These are phyloP conservation scores for Stephania cephalantha DNA, from an alignment of 164 flowering plant species.

Conservation along the genomic window DNA sequence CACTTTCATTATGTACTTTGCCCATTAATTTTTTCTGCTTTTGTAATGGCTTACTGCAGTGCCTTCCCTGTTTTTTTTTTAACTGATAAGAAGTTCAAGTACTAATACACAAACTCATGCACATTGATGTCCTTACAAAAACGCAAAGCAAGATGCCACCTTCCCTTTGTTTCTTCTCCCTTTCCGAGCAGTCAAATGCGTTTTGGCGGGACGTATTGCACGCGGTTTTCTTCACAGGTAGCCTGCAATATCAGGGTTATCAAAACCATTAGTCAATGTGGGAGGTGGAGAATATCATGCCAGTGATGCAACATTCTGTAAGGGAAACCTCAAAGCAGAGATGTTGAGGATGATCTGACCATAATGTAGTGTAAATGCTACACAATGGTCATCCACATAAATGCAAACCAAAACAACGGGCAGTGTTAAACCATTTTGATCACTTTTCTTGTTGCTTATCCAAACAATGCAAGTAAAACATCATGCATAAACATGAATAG, in stretches of 20 bases:
- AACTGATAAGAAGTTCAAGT: too few species aligned
- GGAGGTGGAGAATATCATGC: not conserved
- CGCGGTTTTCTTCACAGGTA: constrained; percentile 40
- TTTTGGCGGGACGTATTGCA: constrained; percentile 47
- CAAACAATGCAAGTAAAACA: not conserved
- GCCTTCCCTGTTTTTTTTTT: too few species aligned
- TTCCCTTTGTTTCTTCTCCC: not conserved
- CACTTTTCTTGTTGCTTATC: not conserved
- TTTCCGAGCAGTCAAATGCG: constrained; percentile 19
- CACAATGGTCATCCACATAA: not conserved
- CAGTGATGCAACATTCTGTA: not conserved
- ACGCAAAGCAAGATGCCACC: not conserved
- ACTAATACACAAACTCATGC: too few species aligned
- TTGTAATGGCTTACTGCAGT: too few species aligned
- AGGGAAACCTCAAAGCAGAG: not conserved
- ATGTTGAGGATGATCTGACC: not conserved
- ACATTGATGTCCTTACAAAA: not conserved
- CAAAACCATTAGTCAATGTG: not conserved
- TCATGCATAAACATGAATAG: not conserved
- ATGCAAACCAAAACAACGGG: not conserved
- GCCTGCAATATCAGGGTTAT: constrained; percentile 23
- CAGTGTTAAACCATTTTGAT: not conserved
- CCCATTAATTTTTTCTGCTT: too few species aligned
- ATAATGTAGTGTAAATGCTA: not conserved
- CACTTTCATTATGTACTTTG: too few species aligned